Evolutionary conservation across 495 filamentous ascomycete species (phyloP), one percentile per base, ranked within the genome.

Genomic region (Daldinia decipiens): DNA sequence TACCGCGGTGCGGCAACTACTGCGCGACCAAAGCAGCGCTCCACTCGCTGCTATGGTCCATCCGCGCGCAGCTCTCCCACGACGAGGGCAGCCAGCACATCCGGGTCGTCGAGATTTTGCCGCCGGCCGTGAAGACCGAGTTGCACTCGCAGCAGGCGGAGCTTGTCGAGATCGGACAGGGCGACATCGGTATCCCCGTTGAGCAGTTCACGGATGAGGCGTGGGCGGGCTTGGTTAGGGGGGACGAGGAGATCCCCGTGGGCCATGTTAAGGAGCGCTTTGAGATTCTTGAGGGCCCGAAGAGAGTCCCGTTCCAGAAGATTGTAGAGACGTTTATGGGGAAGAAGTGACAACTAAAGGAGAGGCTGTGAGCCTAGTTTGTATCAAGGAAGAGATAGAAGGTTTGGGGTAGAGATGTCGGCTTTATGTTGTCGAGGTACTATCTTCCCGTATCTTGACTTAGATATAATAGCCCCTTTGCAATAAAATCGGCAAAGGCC

Each of bases 91-190:
- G 72, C 27, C 50, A 45, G 29, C 72, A 75, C 34, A 77, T 91
- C 24, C 83, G 83, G 40, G 82, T 92, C 3, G 79, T 92, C 31
- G 90, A 93, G 78, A 75, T 92, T 13, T 81, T 89, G 50, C 90
- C 90, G 5, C 90, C 90, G 4, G 83, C 87, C 3, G 89, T 93
- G 27, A 87, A 90, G 80, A 93, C 86, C 5, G 87, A 89, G 76
- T 77, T 89, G 56, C 86, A 88, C 62, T 78, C 84, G 56, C 79
- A 79, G 55, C 84, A 85, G 70, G 64, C 73, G 19, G 84, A 87
- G 62, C 79, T 84, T 9, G 81, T 81, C 12, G 75, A 76, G 8
- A 61, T 72, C 62, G 77, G 79, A 27, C 62, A 68, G 40, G 77
- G 67, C 3, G 62, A 79, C 32, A 69, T 80, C 21, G 90, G 89